Evolutionary conservation across 2,329 filamentous ascomycete genomes (phyloP), one percentile per base, ranked within the genome.

Genomic region (Fusarium tjaetaba): DNA sequence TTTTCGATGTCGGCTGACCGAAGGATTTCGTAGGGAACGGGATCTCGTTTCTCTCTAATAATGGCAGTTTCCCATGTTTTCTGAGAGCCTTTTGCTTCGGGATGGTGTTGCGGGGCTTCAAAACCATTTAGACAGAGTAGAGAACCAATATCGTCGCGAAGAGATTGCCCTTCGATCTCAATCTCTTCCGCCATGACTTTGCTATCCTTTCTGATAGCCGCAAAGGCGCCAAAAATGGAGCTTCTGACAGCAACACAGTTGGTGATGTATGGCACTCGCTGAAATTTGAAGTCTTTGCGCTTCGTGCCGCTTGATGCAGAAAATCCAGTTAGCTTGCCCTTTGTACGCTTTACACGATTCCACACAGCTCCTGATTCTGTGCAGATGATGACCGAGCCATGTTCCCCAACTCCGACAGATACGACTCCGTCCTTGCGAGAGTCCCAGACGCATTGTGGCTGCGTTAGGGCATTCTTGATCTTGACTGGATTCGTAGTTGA

Each of bases 401-500:
- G 93, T 80, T 97, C 95, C 42, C 95, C 94, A 7, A 98, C 92
- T 70, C 91, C 93, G 4, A 97, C 94, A 67, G 97, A 97, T 60
- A 90, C 89, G 36, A 94, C 95, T 7, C 95, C 95, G 66, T 94
- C 92, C 79, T 97, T 98, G 75, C 92, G 92, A 5, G 95, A 91
- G 36, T 92, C 94, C 96, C 96, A 99, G 32, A 98, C 91, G 65
- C 94, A 92, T 70, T 94, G 90, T 1, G 96, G 94, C 42, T 86
- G 83, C 1, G 94, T 95, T 7, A 98, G 85, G 5, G 95, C 93
- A 70, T 92, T 93, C 73, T 93, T 93, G 68, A 97, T 97, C 80
- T 97, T 97, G 57, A 92, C 90, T 0, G 96, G 95, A 79, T 98
- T 98, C 0, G 96, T 98, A 0, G 96, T 98, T 0, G 95, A 98